Evolutionary conservation across 2,329 filamentous ascomycete genomes (phyloP).

Genomic region (Didymella glomerata): DNA sequence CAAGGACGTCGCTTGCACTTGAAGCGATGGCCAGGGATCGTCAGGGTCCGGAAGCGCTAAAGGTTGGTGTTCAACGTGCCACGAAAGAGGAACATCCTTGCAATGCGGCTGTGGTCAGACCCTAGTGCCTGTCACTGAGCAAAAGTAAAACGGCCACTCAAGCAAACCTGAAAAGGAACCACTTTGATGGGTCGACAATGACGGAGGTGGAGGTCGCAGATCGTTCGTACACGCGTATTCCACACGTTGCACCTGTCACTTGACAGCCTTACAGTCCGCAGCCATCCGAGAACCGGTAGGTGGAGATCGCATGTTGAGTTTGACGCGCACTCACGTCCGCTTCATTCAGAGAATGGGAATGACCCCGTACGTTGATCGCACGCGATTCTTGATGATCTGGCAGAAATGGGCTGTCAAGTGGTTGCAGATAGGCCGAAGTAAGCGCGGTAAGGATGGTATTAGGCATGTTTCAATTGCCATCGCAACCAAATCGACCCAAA

Average conservation of each 20-base stretch:
- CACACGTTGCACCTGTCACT: constrained; percentile 4
- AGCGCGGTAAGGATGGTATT: not conserved
- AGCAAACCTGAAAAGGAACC: constrained; percentile 7
- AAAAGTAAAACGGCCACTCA: constrained; percentile 30
- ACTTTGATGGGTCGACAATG: constrained; percentile 26
- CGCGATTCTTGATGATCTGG: not conserved
- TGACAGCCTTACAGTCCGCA: constrained; percentile 3
- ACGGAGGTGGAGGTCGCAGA: constrained; percentile 16
- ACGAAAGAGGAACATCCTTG: constrained; percentile 39
- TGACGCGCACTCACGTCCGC: too few relatives aligned
- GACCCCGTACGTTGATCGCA: not conserved
- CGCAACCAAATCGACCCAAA: not conserved
- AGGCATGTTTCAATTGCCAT: constrained; percentile 18
- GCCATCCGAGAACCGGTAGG: not conserved
- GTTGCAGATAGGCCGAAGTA: not conserved
- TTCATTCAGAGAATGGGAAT: not conserved
- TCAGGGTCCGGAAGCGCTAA: constrained; percentile 30
- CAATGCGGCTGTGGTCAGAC: constrained; percentile 16
- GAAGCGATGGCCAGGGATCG: constrained; percentile 25
- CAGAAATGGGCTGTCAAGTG: not conserved
- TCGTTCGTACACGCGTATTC: constrained; percentile 9
- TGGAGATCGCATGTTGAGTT: not conserved
- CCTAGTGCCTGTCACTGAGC: constrained; percentile 29
- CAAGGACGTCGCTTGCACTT: constrained; percentile 29
- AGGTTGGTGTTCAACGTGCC: constrained; percentile 31